Conservation (phyloP, 2,329 filamentous ascomycete species). For the Penicillium capsulatum region DNA sequence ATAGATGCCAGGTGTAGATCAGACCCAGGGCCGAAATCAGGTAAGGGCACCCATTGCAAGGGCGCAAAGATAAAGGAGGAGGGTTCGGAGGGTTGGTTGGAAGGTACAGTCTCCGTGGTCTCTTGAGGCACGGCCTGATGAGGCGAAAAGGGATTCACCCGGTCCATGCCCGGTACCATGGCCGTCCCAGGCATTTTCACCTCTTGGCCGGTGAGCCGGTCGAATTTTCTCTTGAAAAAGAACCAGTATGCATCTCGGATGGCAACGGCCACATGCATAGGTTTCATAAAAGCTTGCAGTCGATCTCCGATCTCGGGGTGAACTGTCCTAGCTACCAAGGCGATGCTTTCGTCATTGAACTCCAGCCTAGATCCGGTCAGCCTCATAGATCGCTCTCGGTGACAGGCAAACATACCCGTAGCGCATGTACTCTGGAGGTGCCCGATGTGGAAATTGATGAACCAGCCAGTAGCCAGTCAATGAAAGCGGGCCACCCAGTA, state of each 20-base stretch:
- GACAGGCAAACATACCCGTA: slow-evolving; percentile 50
- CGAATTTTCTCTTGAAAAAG: slow-evolving; percentile 27
- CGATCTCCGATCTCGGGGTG: slow-evolving; percentile 30
- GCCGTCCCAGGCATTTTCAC: slow-evolving; percentile 9
- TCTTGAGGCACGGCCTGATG: slow-evolving; percentile 13
- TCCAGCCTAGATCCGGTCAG: slow-evolving; percentile 26
- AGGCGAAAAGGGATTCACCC: slow-evolving; percentile 17
- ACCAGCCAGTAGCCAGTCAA: slow-evolving; percentile 58
- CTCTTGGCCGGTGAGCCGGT: slow-evolving; percentile 20
- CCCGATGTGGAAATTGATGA: slow-evolving; percentile 55
- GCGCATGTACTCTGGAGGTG: slow-evolving; percentile 58
- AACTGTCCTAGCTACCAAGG: slow-evolving; percentile 28
- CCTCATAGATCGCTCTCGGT: not conserved
- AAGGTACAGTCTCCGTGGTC: slow-evolving; percentile 13
- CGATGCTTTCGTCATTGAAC: slow-evolving; percentile 24
- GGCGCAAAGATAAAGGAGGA: slow-evolving; percentile 31
- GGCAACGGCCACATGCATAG: slow-evolving; percentile 31
- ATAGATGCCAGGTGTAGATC: slow-evolving; percentile 32
- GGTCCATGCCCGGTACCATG: slow-evolving; percentile 13
- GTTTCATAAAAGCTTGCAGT: slow-evolving; percentile 28
- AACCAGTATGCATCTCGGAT: slow-evolving; percentile 33
- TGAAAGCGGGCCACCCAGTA: slow-evolving; percentile 48
- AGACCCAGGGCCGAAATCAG: slow-evolving; percentile 32
- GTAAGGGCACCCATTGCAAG: slow-evolving; percentile 33
- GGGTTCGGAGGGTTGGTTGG: slow-evolving; percentile 12